A percentile compares a stretch with the other conserved stretches of the same genome.
Evolutionary conservation across 1,139 yeast species (phyloP).

Genomic region (Kodamaea plutei): DNA sequence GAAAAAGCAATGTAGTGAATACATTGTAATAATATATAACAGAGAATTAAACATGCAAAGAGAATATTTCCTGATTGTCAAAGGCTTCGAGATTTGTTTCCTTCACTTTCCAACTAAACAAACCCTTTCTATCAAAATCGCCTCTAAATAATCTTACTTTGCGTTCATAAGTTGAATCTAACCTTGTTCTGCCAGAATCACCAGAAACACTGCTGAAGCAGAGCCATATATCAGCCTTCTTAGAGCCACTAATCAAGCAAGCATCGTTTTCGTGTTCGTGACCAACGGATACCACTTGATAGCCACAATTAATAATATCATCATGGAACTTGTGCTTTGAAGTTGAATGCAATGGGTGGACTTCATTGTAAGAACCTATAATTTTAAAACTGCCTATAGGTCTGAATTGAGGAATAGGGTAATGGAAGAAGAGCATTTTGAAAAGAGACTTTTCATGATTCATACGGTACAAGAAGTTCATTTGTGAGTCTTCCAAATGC

Average conservation of each 20-base stretch:
- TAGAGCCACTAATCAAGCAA: conserved; percentile 25
- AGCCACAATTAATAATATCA: conserved; percentile 36
- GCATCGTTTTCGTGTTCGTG: conserved; percentile 57
- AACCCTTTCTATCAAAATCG: conserved; percentile 20
- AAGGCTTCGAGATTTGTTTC: conserved; percentile 25
- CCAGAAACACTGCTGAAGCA: conserved; percentile 42
- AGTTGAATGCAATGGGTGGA: conserved; percentile 32
- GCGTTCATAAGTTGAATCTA: conserved; percentile 25
- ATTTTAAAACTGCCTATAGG: conserved; percentile 46
- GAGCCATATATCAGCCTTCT: conserved; percentile 28
- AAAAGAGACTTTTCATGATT: conserved; percentile 14
- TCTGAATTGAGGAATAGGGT: conserved; percentile 50
- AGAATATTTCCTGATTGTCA: conserved; percentile 38
- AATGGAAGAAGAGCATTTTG: conserved; percentile 45
- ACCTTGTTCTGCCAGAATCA: conserved; percentile 29
- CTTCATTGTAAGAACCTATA: conserved; percentile 47
- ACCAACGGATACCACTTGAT: conserved; percentile 47
- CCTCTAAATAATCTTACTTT: conserved; percentile 36
- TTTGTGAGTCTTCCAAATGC: conserved; percentile 29
- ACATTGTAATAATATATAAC: too few relatives aligned
- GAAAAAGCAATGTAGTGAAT: too few relatives aligned
- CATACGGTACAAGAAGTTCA: conserved; percentile 17
- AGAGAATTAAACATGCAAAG: too few relatives aligned
- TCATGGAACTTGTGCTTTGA: conserved; percentile 33
- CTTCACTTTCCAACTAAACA: conserved; percentile 40